Conservation (phyloP, 805 yeast species). For the Lipomyces sp. region DNA sequence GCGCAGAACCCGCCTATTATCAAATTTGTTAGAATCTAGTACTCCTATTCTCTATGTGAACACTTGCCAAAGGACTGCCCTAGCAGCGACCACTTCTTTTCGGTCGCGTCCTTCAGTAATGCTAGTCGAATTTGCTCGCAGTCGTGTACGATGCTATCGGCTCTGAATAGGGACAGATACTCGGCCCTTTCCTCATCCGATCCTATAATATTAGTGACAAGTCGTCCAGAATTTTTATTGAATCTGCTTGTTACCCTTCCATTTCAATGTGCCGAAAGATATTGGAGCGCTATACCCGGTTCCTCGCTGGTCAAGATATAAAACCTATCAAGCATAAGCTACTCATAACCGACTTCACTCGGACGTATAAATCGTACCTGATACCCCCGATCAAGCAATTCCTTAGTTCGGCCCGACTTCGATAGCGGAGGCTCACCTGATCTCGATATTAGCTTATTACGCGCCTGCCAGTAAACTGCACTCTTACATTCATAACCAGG, state of each 20-base stretch:
- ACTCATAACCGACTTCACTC: background rate
- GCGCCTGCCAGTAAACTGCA: background rate
- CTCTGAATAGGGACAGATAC: conserved; percentile 55
- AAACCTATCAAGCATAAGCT: conserved; percentile 45
- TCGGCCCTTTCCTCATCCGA: conserved; percentile 46
- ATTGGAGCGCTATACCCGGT: conserved; percentile 60
- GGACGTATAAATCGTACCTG: conserved; percentile 15
- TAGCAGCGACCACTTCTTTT: conserved; percentile 54
- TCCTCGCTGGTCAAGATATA: conserved; percentile 64
- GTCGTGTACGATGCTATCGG: conserved; percentile 53
- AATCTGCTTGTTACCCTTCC: conserved; percentile 12
- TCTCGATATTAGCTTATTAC: background rate
- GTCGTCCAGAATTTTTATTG: background rate
- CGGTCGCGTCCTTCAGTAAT: conserved; percentile 44
- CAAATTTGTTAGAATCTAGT: background rate
- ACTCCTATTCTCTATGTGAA: background rate
- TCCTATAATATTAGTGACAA: conserved; percentile 1
- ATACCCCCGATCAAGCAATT: conserved; percentile 49
- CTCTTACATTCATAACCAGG: conserved; percentile 37
- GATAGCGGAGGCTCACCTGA: conserved; percentile 47
- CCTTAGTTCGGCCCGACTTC: conserved; percentile 48
- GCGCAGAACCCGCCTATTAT: conserved; percentile 53
- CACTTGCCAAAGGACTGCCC: conserved; percentile 59
- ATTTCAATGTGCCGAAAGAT: conserved; percentile 43
- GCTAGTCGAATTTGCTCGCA: conserved; percentile 53